These are phyloP conservation scores for Moesziomyces aphidis DNA, from an alignment of 1,284 basidiomycete genomes.

Conservation along the genomic window DNA sequence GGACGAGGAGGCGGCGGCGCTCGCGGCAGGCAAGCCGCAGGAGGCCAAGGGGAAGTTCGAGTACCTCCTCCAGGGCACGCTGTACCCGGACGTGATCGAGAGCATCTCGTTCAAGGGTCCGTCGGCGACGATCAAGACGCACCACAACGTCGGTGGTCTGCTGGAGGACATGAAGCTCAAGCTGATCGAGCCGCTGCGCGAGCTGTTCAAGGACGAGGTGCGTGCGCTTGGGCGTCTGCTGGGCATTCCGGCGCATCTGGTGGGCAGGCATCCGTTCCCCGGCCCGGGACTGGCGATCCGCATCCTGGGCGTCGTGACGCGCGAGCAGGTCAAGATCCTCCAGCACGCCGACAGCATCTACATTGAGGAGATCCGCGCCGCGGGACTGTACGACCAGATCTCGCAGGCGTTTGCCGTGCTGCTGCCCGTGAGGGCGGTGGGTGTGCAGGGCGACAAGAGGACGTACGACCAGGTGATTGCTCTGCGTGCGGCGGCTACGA, in stretches of 20 bases:
- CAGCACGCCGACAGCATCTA: conserved; percentile 96
- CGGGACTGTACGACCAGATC: conserved; percentile 92
- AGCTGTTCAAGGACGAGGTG: conserved; percentile 99
- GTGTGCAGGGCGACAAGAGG: conserved; percentile 95
- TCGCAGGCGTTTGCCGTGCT: conserved; percentile 97
- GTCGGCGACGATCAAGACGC: conserved; percentile 98
- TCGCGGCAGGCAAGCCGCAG: conserved; percentile 68
- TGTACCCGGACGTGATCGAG: conserved; percentile 99
- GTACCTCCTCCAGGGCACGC: conserved; percentile 96
- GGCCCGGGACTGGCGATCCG: conserved; percentile 99
- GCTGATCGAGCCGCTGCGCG: conserved; percentile 95
- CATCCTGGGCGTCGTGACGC: conserved; percentile 92
- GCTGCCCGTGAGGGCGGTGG: conserved; percentile 95
- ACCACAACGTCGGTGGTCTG: conserved; percentile 98
- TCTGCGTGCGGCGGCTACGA: conserved; percentile 63
- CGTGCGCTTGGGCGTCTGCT: conserved; percentile 90
- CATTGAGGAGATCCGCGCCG: conserved; percentile 95
- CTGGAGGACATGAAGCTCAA: conserved; percentile 99
- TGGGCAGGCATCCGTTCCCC: conserved; percentile 98
- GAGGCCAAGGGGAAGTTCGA: conserved; percentile 81
- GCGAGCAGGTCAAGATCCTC: conserved; percentile 91
- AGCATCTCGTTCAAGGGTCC: conserved; percentile 99
- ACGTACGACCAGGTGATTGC: conserved; percentile 91
- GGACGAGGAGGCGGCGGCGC: conserved; percentile 75
- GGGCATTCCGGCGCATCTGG: conserved; percentile 89